Evolutionary conservation across 2,329 filamentous ascomycete genomes (phyloP).

Genomic region (Didymella exigua): DNA sequence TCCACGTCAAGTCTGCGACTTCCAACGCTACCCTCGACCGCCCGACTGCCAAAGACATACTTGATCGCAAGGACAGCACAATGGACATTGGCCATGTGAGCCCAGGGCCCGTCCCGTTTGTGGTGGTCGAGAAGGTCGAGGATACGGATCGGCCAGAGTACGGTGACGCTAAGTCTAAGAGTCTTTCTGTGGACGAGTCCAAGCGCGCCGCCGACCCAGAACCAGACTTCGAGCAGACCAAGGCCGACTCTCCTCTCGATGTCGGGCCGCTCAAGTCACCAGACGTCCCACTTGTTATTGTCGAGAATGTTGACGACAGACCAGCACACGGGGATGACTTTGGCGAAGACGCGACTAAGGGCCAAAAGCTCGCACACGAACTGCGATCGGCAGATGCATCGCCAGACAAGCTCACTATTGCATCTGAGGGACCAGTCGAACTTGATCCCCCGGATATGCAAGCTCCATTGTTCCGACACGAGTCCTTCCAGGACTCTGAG

Average conservation of each 20-base stretch:
- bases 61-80: conserved; percentile 28
- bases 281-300: conserved; percentile 34
- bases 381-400: conserved; percentile 41
- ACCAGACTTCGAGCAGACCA: conserved; percentile 26
- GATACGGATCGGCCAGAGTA: conserved; percentile 29
- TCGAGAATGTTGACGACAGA: conserved; percentile 46
- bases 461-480: conserved; percentile 43
- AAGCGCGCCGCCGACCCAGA: conserved; percentile 33
- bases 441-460: conserved; percentile 22
- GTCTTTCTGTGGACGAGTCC: conserved; percentile 18
- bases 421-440: conserved; percentile 25
- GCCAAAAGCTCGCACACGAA: conserved; percentile 45
- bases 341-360: conserved; percentile 38
- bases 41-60: conserved; percentile 1
- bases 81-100: conserved; percentile 7
- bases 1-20: conserved; percentile 43
- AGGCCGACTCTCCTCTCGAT: conserved; percentile 20
- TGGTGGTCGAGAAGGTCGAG: conserved; percentile 31
- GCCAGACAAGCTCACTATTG: conserved; percentile 41
- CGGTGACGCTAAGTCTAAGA: conserved; percentile 18
- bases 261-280: conserved; percentile 13
- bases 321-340: conserved; percentile 47
- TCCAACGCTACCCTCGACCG: background rate
- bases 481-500: conserved; percentile 26
- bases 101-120: conserved; percentile 28